Conservation (phyloP, 768 basidiomycete species). For the Tremella mesenterica region DNA sequence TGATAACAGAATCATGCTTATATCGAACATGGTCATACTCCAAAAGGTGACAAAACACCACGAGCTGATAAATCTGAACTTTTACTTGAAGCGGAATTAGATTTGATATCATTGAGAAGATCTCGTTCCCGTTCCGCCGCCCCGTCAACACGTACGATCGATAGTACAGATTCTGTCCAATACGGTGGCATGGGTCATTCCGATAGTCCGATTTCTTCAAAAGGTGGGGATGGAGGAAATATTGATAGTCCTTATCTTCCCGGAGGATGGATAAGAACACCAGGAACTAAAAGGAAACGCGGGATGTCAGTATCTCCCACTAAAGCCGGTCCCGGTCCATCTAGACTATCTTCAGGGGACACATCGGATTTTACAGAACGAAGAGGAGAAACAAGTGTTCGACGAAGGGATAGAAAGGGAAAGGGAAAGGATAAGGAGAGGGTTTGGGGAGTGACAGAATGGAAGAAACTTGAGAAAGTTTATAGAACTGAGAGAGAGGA, state of each 20-base stretch:
- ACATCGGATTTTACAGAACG: too few species aligned
- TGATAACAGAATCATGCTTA: conserved; percentile 70
- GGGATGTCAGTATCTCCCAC: too few species aligned
- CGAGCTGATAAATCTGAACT: conserved; percentile 50
- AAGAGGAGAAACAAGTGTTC: not conserved
- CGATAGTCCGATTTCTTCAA: not conserved
- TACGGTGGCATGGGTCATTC: too few species aligned
- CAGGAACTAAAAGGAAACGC: conserved; percentile 16
- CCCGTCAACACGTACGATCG: not conserved
- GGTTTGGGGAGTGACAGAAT: conserved; percentile 31
- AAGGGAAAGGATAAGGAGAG: not conserved
- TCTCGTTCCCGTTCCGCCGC: conserved; percentile 2
- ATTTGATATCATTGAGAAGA: conserved; percentile 43
- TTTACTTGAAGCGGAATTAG: conserved; percentile 55
- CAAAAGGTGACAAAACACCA: conserved; percentile 4
- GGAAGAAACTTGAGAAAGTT: conserved; percentile 36
- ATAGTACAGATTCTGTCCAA: too few species aligned
- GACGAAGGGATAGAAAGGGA: not conserved
- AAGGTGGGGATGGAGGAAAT: conserved; percentile 1
- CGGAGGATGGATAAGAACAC: conserved; percentile 25
- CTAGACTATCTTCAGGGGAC: too few species aligned
- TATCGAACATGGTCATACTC: conserved; percentile 54
- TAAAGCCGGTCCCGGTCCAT: not conserved
- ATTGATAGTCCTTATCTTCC: conserved; percentile 9
- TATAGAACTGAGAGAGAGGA: conserved; percentile 21